These are phyloP conservation scores for Pseudonitzschia delicatissima DNA, from an alignment of 108 stramenopile genomes.

Conservation along the genomic window DNA sequence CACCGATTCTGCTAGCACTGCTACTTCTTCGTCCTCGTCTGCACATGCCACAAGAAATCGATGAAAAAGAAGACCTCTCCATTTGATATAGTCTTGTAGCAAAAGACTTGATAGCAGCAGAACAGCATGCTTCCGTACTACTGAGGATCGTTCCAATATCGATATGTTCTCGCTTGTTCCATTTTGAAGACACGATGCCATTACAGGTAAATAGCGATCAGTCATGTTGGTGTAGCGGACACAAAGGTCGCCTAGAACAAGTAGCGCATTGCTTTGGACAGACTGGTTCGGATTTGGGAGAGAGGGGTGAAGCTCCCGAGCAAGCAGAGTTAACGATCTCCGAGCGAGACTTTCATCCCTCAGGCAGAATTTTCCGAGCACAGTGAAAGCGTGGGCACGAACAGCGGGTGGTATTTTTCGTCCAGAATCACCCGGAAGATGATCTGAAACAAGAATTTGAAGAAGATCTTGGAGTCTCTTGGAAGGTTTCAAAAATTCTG, in stretches of 20 bases:
- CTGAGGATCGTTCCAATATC: constrained; percentile 23
- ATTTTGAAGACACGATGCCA: constrained; percentile 90
- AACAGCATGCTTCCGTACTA: constrained; percentile 89
- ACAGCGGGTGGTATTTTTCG: constrained; percentile 36
- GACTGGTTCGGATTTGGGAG: constrained; percentile 37
- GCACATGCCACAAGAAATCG: constrained; percentile 88
- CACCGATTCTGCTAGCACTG: constrained; percentile 66
- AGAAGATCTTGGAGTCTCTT: constrained; percentile 45
- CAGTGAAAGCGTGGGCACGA: constrained; percentile 80
- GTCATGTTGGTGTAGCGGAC: constrained; percentile 90
- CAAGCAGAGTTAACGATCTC: constrained; percentile 72
- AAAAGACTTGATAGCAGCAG: constrained; percentile 81
- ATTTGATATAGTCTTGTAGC: constrained; percentile 95
- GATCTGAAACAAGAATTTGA: constrained; percentile 51
- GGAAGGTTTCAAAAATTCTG: constrained; percentile 48
- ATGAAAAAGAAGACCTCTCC: constrained; percentile 87
- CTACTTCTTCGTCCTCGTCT: constrained; percentile 84
- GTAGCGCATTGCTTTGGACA: constrained; percentile 85
- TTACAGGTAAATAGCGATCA: constrained; percentile 86
- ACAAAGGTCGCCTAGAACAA: constrained; percentile 91
- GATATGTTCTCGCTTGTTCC: constrained; percentile 35
- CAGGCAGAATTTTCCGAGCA: constrained; percentile 90
- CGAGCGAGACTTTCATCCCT: constrained; percentile 84
- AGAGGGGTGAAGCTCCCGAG: constrained; percentile 79
- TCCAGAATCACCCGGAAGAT: constrained; percentile 43